phyloP scores from a whole-genome alignment of 306 rosid species.

The Pachyrhizus erosus region DNA sequence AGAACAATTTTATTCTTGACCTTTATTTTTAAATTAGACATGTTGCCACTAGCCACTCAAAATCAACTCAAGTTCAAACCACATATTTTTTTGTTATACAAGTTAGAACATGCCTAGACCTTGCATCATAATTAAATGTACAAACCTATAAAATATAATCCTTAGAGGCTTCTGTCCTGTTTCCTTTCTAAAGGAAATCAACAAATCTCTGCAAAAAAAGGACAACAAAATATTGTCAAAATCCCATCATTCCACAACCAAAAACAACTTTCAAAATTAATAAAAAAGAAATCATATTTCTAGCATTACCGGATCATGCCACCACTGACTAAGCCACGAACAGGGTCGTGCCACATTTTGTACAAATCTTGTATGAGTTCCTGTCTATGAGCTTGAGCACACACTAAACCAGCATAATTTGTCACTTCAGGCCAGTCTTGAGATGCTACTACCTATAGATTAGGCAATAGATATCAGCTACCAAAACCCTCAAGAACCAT shows the following conservation, averaged over 20 bases:
- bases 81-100: conserved; percentile 1
- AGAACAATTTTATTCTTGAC: not conserved
- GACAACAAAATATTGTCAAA: not conserved
- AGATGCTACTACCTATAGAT: conserved; percentile 91
- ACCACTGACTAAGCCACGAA: conserved; percentile 76
- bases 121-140: conserved; percentile 26
- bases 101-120: not conserved
- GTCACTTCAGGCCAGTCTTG: conserved; percentile 99
- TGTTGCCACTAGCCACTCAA: not conserved
- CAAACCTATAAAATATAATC: conserved; percentile 87
- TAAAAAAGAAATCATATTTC: not conserved
- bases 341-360: conserved; percentile 96
- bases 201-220: conserved; percentile 74
- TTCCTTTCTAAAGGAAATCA: conserved; percentile 89
- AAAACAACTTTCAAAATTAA: not conserved
- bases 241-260: conserved; percentile 9
- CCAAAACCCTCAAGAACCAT: conserved; percentile 13
- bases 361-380: conserved; percentile 92
- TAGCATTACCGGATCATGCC: conserved; percentile 84
- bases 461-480: conserved; percentile 41
- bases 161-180: conserved; percentile 93
- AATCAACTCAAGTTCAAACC: not conserved
- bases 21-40: not conserved
- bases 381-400: conserved; percentile 96
- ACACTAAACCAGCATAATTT: conserved; percentile 90